These are phyloP conservation scores for Cordia subcordata DNA, from an alignment of 257 asterid species.

Conservation along the genomic window DNA sequence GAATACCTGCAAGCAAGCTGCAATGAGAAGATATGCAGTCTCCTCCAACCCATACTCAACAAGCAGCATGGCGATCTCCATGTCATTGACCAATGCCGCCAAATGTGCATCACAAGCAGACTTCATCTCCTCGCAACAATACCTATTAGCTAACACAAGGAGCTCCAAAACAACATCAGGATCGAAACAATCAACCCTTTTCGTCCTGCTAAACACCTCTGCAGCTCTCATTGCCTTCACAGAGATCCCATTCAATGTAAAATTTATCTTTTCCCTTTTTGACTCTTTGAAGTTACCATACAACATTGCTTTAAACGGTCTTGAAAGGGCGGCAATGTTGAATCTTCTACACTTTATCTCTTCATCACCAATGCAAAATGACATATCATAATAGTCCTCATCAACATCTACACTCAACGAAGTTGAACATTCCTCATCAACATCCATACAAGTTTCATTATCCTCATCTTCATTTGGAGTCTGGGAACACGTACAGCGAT, in stretches of 20 bases:
- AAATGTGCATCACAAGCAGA: slow-evolving; percentile 68
- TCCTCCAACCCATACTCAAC: slow-evolving; percentile 81
- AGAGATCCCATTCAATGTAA: slow-evolving; percentile 65
- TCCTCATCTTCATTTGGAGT: slow-evolving; percentile 22
- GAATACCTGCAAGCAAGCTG: slow-evolving; percentile 89
- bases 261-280: slow-evolving; percentile 62
- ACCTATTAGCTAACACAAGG: slow-evolving; percentile 63
- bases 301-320: slow-evolving; percentile 73
- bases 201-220: slow-evolving; percentile 65
- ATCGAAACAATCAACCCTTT: slow-evolving; percentile 51
- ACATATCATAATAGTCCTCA: slow-evolving; percentile 59
- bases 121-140: slow-evolving; percentile 82
- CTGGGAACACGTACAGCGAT: slow-evolving; percentile 51
- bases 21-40: slow-evolving; percentile 75
- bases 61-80: slow-evolving; percentile 60
- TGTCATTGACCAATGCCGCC: slow-evolving; percentile 59
- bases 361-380: slow-evolving; percentile 71
- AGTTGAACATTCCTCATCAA: slow-evolving; percentile 63
- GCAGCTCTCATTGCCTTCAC: slow-evolving; percentile 71
- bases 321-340: slow-evolving; percentile 73
- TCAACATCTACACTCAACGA: slow-evolving; percentile 41
- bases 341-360: slow-evolving; percentile 80
- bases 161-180: slow-evolving; percentile 69
- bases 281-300: slow-evolving; percentile 81
- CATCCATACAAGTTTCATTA: slow-evolving; percentile 19